phyloP scores from a whole-genome alignment of 768 basidiomycete genomes.

The Amanita fuliginea region DNA sequence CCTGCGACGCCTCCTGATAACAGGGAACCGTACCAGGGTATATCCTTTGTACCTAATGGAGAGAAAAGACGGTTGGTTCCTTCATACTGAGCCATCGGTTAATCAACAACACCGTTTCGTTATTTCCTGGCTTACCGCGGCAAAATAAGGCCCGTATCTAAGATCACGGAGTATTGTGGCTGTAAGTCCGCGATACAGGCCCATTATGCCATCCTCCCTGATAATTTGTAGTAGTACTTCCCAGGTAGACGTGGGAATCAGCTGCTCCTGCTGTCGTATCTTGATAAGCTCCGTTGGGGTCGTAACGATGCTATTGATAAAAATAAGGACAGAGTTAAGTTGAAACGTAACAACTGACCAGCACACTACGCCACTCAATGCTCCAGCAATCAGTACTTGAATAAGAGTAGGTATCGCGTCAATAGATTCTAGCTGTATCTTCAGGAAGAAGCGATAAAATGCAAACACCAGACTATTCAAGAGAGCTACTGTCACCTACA shows the following conservation, averaged over 20 bases:
- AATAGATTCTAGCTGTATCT: slow-evolving; percentile 41
- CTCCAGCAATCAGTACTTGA: slow-evolving; percentile 71
- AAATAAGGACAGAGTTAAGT: not conserved
- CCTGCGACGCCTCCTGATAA: slow-evolving; percentile 72
- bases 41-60: slow-evolving; percentile 19
- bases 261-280: slow-evolving; percentile 64
- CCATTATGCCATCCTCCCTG: slow-evolving; percentile 42
- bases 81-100: slow-evolving; percentile 38
- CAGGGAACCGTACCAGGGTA: slow-evolving; percentile 48
- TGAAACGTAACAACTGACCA: slow-evolving; percentile 40
- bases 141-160: slow-evolving; percentile 83
- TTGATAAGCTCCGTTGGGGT: slow-evolving; percentile 85
- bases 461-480: slow-evolving; percentile 86
- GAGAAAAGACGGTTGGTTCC: slow-evolving; percentile 46
- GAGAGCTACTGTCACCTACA: slow-evolving; percentile 55
- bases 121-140: slow-evolving; percentile 38
- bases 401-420: slow-evolving; percentile 46
- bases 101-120: not conserved
- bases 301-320: slow-evolving; percentile 46
- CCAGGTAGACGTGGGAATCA: slow-evolving; percentile 34
- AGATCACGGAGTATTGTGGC: slow-evolving; percentile 69
- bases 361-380: slow-evolving; percentile 67
- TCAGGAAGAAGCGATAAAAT: slow-evolving; percentile 72
- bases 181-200: slow-evolving; percentile 67
- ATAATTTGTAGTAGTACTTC: slow-evolving; percentile 49